Percentiles rank a stretch among this genome's conserved stretches.
These are phyloP conservation scores for Euphrasia confusa DNA, from an alignment of 257 asterid species.

Conservation along the genomic window DNA sequence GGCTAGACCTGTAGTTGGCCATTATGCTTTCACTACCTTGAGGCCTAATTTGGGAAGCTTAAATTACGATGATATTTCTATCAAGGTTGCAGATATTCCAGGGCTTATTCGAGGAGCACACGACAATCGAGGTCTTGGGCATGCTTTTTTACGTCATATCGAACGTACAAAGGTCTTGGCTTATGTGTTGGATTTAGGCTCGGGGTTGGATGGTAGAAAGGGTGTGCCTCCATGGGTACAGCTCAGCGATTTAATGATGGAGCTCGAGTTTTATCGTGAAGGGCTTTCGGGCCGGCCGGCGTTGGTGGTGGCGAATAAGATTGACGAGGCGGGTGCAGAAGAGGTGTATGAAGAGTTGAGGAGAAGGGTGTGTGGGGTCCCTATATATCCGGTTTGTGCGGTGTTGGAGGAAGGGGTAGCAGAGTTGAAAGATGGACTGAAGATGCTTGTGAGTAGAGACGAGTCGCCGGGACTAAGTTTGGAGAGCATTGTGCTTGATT, in stretches of 20 bases:
- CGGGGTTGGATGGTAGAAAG: conserved; percentile 56
- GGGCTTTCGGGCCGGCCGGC: conserved; percentile 67
- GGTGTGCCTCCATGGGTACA: conserved; percentile 88
- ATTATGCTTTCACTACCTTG: conserved; percentile 91
- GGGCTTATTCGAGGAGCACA: conserved; percentile 91
- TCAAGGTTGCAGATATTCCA: conserved; percentile 87
- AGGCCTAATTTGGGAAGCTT: conserved; percentile 86
- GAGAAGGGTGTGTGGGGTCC: conserved; percentile 53
- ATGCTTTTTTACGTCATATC: conserved; percentile 81
- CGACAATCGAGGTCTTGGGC: conserved; percentile 89
- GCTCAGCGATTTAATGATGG: conserved; percentile 63
- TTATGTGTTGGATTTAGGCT: conserved; percentile 73
- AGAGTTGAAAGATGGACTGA: conserved; percentile 65
- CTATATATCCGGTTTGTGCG: conserved; percentile 82
- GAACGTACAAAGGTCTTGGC: conserved; percentile 87
- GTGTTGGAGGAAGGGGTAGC: conserved; percentile 77
- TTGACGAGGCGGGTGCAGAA: conserved; percentile 76
- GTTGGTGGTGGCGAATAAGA: conserved; percentile 80
- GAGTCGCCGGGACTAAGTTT: conserved; percentile 35
- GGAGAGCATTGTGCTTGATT: conserved; percentile 41
- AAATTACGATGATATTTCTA: conserved; percentile 59
- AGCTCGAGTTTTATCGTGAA: conserved; percentile 63
- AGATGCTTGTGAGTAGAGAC: conserved; percentile 59
- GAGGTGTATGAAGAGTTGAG: conserved; percentile 61
- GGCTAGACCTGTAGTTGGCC: conserved; percentile 79